Base-by-base conservation (phyloP, 352 stramenopile genomes). In the Globisporangium perplexum region DNA sequence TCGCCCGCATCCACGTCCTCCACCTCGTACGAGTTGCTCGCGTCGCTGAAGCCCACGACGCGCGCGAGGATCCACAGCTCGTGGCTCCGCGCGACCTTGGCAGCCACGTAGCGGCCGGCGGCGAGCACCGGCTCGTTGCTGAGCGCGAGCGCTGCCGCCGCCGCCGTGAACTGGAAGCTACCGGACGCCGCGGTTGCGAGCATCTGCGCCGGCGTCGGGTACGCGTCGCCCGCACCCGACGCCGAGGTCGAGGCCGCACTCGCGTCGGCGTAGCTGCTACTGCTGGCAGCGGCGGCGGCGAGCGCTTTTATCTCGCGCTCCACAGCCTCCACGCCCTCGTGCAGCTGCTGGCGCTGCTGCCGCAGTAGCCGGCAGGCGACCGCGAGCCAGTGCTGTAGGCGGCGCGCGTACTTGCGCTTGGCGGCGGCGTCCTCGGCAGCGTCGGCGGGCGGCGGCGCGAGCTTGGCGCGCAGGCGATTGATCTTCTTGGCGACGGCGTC, bases 1-100 rank as follows among this genome's bases (percentile, higher is more conserved):
- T 98, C 92, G 26, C 77, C 74, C 4, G 71, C 71, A 61, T 95
- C 84, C 61, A 98, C 89, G 77, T 98, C 94, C 66, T 98, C 91
- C 22, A 98, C 94, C 72, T 98, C 89, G 64, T 98, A 98, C n/a
- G 87, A 89, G 64, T 94, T 88, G 24, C 72, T 93, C n/a, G 93
- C 72, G 28, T 70, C 57, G 63, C 96, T 89, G 47, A 96, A 98
- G 14, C 71, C 67, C 38, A 97, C 73, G 14, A 98, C 84, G 47
- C 78, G 84, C 10, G 91, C 93, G 50, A 98, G 74, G 66, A 98
- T 98, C 93, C 93, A 93, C 47, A 92, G 62, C 57, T 92, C 82
- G 48, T 92, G 82, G 46, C 77, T 87, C 10, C 82, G 71, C 30
- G 82, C 78, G 33, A 92, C 74, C 62, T 88, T 88, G 30, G 82